Percentiles rank a stretch among this genome's conserved stretches.
These are phyloP conservation scores for Zygosaccharomyces gambellarensis DNA, from an alignment of 805 yeast genomes.

Conservation along the genomic window DNA sequence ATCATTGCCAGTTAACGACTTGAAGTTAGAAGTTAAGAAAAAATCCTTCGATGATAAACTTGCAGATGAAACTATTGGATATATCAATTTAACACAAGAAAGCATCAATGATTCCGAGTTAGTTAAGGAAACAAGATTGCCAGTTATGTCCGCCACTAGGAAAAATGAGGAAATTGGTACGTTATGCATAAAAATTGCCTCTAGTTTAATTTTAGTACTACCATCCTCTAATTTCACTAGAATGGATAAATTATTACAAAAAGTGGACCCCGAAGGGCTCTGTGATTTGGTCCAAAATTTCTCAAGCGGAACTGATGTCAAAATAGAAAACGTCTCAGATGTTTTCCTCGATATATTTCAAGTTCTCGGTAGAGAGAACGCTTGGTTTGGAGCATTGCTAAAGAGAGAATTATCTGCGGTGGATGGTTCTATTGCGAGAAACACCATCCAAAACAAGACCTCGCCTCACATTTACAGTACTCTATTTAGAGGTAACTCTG, in stretches of 20 bases:
- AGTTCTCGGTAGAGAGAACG: slow-evolving; percentile 58
- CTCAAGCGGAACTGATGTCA: slow-evolving; percentile 32
- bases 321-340: slow-evolving; percentile 51
- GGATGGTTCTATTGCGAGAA: slow-evolving; percentile 22
- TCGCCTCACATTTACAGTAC: slow-evolving; percentile 46
- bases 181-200: slow-evolving; percentile 46
- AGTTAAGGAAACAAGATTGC: slow-evolving; percentile 36
- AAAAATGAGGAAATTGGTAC: slow-evolving; percentile 50
- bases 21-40: slow-evolving; percentile 45
- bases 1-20: slow-evolving; percentile 47
- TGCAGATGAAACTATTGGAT: slow-evolving; percentile 43
- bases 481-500: slow-evolving; percentile 78
- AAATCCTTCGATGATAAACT: slow-evolving; percentile 23
- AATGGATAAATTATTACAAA: slow-evolving; percentile 56
- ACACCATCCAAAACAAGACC: slow-evolving; percentile 21
- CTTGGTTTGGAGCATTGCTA: slow-evolving; percentile 68
- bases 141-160: slow-evolving; percentile 40
- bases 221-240: slow-evolving; percentile 56
- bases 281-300: slow-evolving; percentile 38
- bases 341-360: slow-evolving; percentile 73
- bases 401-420: slow-evolving; percentile 54
- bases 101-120: slow-evolving; percentile 21
- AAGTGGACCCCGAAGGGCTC: slow-evolving; percentile 50
- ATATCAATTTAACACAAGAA: slow-evolving; percentile 38
- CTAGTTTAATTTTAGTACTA: slow-evolving; percentile 53